A percentile compares a stretch with the other conserved stretches of the same genome.
Conservation (phyloP, 2,329 filamentous ascomycete species). For the Dactylonectria estremocensis region DNA sequence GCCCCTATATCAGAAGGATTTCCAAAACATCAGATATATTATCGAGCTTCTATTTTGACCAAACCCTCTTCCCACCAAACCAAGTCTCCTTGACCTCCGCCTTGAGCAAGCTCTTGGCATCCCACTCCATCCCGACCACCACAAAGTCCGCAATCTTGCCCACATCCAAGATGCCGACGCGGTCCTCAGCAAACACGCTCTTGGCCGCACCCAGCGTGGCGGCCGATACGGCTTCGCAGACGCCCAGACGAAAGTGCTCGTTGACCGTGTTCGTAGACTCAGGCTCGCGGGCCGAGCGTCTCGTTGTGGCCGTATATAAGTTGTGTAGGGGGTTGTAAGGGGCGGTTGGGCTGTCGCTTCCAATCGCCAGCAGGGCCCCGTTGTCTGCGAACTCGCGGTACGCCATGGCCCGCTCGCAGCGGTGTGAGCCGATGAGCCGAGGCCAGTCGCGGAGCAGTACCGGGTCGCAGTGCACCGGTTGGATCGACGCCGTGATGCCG, state of each 20-base stretch:
- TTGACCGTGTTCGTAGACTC: conserved; percentile 60
- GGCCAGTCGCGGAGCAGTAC: conserved; percentile 27
- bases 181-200: conserved; percentile 66
- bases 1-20: not conserved
- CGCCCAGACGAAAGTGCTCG: conserved; percentile 62
- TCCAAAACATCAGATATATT: not conserved
- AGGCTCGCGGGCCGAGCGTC: conserved; percentile 64
- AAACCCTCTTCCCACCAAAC: conserved; percentile 11
- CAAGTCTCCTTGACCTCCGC: conserved; percentile 25
- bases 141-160: conserved; percentile 68
- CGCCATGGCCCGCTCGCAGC: conserved; percentile 70
- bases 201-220: conserved; percentile 66
- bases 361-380: conserved; percentile 67
- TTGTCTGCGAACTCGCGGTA: conserved; percentile 70
- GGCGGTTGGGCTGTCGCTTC: conserved; percentile 70
- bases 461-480: conserved; percentile 28
- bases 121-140: conserved; percentile 28
- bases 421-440: conserved; percentile 63
- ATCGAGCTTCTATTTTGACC: conserved; percentile 4
- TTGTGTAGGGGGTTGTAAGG: conserved; percentile 66
- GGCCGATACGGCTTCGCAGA: conserved; percentile 65
- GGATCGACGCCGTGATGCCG: conserved; percentile 27
- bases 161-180: conserved; percentile 63
- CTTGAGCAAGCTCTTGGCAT: conserved; percentile 20
- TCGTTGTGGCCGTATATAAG: conserved; percentile 68